These are phyloP conservation scores for Sugiyamaella japonica DNA, from an alignment of 1,139 yeast species.

Conservation along the genomic window DNA sequence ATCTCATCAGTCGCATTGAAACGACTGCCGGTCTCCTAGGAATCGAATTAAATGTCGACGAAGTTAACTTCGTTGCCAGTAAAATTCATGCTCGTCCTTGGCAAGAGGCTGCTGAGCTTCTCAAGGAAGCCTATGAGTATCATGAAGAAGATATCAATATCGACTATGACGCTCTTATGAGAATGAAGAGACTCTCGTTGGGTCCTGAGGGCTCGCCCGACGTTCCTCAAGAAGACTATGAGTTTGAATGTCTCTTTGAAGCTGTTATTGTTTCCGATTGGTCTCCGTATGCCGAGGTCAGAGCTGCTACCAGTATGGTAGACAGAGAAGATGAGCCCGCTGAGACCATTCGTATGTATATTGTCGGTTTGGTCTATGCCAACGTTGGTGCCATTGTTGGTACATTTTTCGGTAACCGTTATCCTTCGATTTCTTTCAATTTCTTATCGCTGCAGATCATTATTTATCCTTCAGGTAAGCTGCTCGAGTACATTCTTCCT, in stretches of 20 bases:
- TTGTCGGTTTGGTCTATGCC: constrained; percentile 39
- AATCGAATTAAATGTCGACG: constrained; percentile 13
- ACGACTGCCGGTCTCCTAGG: constrained; percentile 15
- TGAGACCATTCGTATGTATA: constrained; percentile 51
- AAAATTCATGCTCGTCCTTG: constrained; percentile 8
- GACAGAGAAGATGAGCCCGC: constrained; percentile 47
- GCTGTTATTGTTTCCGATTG: constrained; percentile 47
- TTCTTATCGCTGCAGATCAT: constrained; percentile 49
- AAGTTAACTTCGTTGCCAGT: constrained; percentile 14
- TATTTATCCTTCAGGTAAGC: constrained; percentile 27
- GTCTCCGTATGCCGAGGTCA: constrained; percentile 54
- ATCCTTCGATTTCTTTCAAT: constrained; percentile 51
- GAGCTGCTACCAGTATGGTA: constrained; percentile 48
- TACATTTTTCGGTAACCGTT: constrained; percentile 53
- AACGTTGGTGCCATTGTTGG: constrained; percentile 53
- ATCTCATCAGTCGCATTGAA: constrained; percentile 16
- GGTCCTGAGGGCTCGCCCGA: constrained; percentile 26
- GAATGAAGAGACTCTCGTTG: constrained; percentile 33
- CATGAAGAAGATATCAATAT: constrained; percentile 54
- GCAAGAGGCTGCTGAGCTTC: constrained; percentile 41
- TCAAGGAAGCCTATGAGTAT: constrained; percentile 44
- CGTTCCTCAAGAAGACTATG: constrained; percentile 35
- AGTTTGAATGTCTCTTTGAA: constrained; percentile 41
- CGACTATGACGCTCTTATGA: constrained; percentile 24
- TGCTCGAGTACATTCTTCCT: constrained; percentile 44